Evolutionary conservation across 345 rosid species (phyloP).

Genomic region (Gossypium stocksii): DNA sequence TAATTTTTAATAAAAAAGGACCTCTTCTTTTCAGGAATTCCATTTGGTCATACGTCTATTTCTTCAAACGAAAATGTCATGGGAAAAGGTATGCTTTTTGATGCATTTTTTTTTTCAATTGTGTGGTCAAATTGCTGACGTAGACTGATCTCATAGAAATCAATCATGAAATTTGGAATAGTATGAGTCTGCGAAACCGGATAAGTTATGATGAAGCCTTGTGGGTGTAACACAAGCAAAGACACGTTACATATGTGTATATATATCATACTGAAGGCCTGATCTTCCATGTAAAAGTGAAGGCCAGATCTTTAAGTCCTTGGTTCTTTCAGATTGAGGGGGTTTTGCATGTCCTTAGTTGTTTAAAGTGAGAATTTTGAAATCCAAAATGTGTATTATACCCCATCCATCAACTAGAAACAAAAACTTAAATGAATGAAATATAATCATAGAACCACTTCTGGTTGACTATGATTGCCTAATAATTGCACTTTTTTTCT

Average conservation of each 20-base stretch:
- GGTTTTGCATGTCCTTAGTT: neutral
- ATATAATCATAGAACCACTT: neutral
- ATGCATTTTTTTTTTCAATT: slow-evolving; percentile 8
- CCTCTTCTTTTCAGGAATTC: slow-evolving; percentile 83
- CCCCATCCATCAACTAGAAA: neutral
- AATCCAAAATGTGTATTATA: neutral
- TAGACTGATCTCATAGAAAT: slow-evolving; percentile 9
- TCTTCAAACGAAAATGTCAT: slow-evolving; percentile 76
- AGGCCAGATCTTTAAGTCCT: neutral
- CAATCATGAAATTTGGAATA: neutral
- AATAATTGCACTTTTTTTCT: neutral
- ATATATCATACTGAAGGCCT: neutral
- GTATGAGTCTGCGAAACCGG: neutral
- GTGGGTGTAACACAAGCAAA: neutral
- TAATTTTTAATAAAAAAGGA: slow-evolving; percentile 48
- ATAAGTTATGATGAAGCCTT: neutral
- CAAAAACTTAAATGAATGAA: neutral
- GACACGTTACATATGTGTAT: neutral
- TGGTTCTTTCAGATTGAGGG: neutral
- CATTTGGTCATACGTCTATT: slow-evolving; percentile 75
- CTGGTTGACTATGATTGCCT: neutral
- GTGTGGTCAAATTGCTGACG: slow-evolving; percentile 13
- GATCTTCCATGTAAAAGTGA: neutral
- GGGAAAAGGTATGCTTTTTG: slow-evolving; percentile 78
- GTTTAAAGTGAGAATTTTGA: neutral